These are phyloP conservation scores for Leptodontidium sp. DNA, from an alignment of 2,329 filamentous ascomycete species.

Conservation along the genomic window DNA sequence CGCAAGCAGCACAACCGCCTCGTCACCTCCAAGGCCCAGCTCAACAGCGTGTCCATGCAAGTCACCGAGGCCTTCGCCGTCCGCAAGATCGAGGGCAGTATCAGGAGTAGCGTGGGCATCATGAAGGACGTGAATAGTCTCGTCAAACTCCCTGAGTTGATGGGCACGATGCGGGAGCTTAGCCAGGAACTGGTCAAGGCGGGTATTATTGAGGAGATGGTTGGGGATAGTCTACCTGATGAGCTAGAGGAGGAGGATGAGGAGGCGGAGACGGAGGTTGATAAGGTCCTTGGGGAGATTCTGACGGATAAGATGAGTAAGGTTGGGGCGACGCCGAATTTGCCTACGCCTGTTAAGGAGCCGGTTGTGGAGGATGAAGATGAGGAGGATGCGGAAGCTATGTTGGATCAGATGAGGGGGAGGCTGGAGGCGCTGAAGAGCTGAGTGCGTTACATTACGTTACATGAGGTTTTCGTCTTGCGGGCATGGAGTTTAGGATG, in stretches of 20 bases:
- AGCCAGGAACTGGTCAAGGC: slow-evolving; percentile 90
- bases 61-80: slow-evolving; percentile 96
- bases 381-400: slow-evolving; percentile 86
- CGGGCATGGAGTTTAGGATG: slow-evolving; percentile 30
- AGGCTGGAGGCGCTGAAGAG: slow-evolving; percentile 91
- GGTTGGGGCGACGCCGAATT: slow-evolving; percentile 65
- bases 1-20: slow-evolving; percentile 79
- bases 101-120: slow-evolving; percentile 84
- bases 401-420: slow-evolving; percentile 94
- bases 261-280: slow-evolving; percentile 83
- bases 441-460: slow-evolving; percentile 50
- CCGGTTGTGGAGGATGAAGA: slow-evolving; percentile 70
- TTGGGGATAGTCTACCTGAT: slow-evolving; percentile 83
- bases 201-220: slow-evolving; percentile 98
- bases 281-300: slow-evolving; percentile 91
- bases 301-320: slow-evolving; percentile 82
- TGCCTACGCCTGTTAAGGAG: slow-evolving; percentile 58
- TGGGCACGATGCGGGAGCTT: slow-evolving; percentile 87
- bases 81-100: slow-evolving; percentile 93
- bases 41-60: slow-evolving; percentile 95
- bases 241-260: slow-evolving; percentile 78
- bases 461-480: background rate
- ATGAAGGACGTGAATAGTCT: slow-evolving; percentile 97
- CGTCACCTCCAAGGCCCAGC: slow-evolving; percentile 87
- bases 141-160: slow-evolving; percentile 84